These are phyloP conservation scores for Brachypodium distachyon DNA, from an alignment of 202 grass and related monocot species.

Conservation along the genomic window DNA sequence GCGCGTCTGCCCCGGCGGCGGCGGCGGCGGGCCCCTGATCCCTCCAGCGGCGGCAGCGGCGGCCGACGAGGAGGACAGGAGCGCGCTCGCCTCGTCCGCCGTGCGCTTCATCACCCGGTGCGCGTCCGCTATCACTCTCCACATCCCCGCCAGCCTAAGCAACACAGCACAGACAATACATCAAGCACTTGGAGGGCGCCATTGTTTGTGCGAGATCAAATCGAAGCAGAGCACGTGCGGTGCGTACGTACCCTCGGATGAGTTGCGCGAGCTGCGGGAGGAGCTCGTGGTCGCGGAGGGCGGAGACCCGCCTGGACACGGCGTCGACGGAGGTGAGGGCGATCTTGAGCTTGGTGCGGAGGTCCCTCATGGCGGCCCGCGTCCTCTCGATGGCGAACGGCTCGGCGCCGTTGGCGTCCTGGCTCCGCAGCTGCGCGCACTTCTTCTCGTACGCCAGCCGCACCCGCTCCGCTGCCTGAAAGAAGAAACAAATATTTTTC, in stretches of 20 bases:
- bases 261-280: slow-evolving; percentile 57
- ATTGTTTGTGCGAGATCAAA: background rate
- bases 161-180: background rate
- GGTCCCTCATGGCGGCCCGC: slow-evolving; percentile 63
- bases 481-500: background rate
- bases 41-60: slow-evolving; percentile 7
- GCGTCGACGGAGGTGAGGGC: slow-evolving; percentile 58
- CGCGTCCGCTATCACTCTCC: slow-evolving; percentile 55
- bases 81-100: slow-evolving; percentile 51
- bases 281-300: slow-evolving; percentile 63
- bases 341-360: slow-evolving; percentile 63
- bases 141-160: slow-evolving; percentile 48
- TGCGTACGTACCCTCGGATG: slow-evolving; percentile 34
- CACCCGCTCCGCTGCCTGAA: slow-evolving; percentile 56
- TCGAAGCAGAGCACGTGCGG: background rate
- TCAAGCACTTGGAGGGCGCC: background rate
- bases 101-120: slow-evolving; percentile 69
- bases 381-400: slow-evolving; percentile 65
- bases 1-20: slow-evolving; percentile 3
- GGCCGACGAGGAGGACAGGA: slow-evolving; percentile 31
- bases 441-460: slow-evolving; percentile 80
- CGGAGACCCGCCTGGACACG: slow-evolving; percentile 50
- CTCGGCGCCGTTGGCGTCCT: slow-evolving; percentile 76
- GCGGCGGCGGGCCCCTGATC: slow-evolving; percentile 4
- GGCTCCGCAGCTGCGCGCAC: slow-evolving; percentile 55